Conservation (phyloP, 2,329 filamentous ascomycete species). For the Pseudogymnoascus sp. region DNA sequence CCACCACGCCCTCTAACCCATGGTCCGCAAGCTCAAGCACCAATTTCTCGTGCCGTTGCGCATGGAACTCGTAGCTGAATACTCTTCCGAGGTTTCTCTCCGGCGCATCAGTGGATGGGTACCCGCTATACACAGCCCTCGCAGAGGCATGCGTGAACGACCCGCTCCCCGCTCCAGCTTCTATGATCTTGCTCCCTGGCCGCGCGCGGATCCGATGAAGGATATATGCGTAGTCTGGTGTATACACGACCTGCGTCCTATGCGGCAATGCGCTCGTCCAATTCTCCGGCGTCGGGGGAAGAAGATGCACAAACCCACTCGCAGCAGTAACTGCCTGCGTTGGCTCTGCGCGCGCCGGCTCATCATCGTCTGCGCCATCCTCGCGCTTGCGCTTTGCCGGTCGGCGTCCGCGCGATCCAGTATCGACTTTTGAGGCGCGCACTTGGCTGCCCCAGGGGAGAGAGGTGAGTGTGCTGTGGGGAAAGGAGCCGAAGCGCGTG, state of each 20-base stretch:
- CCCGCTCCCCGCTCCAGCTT: conserved; percentile 75
- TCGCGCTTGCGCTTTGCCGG: conserved; percentile 37
- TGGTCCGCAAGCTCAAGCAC: conserved; percentile 63
- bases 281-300: conserved; percentile 72
- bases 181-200: conserved; percentile 67
- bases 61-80: conserved; percentile 78
- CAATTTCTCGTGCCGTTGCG: conserved; percentile 63
- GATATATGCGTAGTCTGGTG: conserved; percentile 79
- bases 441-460: conserved; percentile 90
- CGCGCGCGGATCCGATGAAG: conserved; percentile 67
- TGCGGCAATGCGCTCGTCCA: conserved; percentile 78
- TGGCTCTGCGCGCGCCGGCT: conserved; percentile 25
- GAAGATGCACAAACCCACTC: conserved; percentile 69
- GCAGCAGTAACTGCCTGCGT: conserved; percentile 48
- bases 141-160: conserved; percentile 77
- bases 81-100: conserved; percentile 55
- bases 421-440: conserved; percentile 81
- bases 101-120: conserved; percentile 37
- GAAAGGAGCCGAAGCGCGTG: conserved; percentile 88
- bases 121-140: conserved; percentile 69
- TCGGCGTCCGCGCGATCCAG: conserved; percentile 76
- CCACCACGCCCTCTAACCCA: conserved; percentile 56
- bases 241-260: conserved; percentile 80
- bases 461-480: conserved; percentile 68
- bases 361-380: conserved; percentile 29